Base-by-base conservation (phyloP, 306 rosid species). In the Lathyrus aphaca region DNA sequence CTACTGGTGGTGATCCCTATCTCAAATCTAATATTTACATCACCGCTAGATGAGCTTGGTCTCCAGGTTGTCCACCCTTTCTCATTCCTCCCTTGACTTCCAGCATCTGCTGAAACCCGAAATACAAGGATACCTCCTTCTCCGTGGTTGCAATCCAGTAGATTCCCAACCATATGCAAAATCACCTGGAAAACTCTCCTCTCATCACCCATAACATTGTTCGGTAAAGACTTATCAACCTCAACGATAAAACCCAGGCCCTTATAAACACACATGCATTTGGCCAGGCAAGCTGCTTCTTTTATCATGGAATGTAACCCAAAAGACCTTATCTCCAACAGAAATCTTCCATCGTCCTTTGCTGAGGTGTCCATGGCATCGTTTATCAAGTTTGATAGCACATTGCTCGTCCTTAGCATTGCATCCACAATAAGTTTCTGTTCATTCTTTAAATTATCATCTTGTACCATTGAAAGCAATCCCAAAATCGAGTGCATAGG, bases 401-500 rank as follows among this genome's bases (percentile, higher is more conserved):
- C 99, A 62, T 77, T 95, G 85, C 99, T 83, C 15, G 97, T 87
- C 83, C 91, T 87, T 39, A 78, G 79, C 99, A 95, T 95, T 13
- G 97, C 85, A 64, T 91, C 95, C 35, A 95, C 88, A 40, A 95
- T 83, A 65, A 89, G 86, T 72, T 64, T 78, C 65, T 95, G 99
- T 81, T 89, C 97, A 19, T 69, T 77, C 53, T 71, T 86, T 66
- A 95, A 71, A 63, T 56, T 87, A 75, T 91, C 96, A 4, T 86
- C 90, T 75, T 86, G 91, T 79, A 95, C 18, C 88, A 87, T 80
- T 10, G 99, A 95, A 69, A 95, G 93, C 90, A 95, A 71, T 59
- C 99, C 97, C 75, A 95, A 59, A 72, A 95, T 83, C 21, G 99
- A 95, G 82, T 95, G 97, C 99, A 91, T 95, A 43, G 99, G 99